Conservation (phyloP, 139 green algal species). For the Nannochloris sp. region DNA sequence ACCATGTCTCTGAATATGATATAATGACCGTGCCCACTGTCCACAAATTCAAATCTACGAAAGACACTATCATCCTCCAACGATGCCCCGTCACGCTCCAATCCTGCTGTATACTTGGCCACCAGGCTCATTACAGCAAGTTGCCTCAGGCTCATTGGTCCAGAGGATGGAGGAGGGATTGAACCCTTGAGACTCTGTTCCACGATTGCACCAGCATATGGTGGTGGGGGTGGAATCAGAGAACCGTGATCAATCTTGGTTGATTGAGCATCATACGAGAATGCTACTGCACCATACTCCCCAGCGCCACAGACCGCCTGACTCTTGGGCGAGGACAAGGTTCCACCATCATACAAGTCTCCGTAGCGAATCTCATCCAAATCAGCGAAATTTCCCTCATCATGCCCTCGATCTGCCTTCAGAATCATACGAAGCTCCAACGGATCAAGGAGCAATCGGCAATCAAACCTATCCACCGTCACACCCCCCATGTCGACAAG, state of each 20-base stretch:
- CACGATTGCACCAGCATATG: background rate
- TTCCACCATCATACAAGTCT: too few relatives aligned
- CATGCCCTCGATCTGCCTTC: background rate
- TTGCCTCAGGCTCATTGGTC: background rate
- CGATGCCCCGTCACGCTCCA: background rate
- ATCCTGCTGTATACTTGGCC: background rate
- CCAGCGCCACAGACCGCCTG: too few relatives aligned
- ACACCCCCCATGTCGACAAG: background rate
- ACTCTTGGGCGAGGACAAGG: too few relatives aligned
- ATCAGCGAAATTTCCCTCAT: too few relatives aligned
- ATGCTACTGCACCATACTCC: too few relatives aligned
- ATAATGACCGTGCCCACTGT: background rate
- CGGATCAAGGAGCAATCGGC: slow-evolving; percentile 3
- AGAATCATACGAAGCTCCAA: background rate
- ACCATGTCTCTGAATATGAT: background rate
- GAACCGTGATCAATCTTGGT: too few relatives aligned
- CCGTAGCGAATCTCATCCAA: too few relatives aligned
- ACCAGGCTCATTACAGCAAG: background rate
- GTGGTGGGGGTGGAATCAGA: too few relatives aligned
- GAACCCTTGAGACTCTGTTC: background rate
- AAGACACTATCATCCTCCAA: background rate
- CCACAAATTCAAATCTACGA: background rate
- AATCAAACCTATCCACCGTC: slow-evolving; percentile 6
- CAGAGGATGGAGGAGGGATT: background rate
- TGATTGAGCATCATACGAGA: too few relatives aligned